These are phyloP conservation scores for Aspergillus versicolor DNA, from an alignment of 2,329 filamentous ascomycete genomes.

Conservation along the genomic window DNA sequence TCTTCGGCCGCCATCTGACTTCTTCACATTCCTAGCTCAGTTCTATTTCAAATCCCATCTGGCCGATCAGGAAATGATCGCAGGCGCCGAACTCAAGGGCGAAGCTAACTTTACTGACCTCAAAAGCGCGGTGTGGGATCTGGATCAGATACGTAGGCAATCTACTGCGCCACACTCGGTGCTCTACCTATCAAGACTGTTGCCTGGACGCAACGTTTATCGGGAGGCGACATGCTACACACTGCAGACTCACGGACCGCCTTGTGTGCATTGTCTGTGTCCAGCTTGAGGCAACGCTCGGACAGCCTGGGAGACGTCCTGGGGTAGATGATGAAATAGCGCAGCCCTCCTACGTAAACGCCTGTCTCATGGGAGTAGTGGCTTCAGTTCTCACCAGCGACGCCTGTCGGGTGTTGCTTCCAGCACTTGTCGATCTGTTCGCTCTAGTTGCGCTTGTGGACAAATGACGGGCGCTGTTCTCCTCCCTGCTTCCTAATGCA, in stretches of 20 bases:
- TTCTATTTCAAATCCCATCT: slow-evolving; percentile 11
- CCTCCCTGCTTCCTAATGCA: too few species aligned
- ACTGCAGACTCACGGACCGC: slow-evolving; percentile 26
- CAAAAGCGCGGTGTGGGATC: too few species aligned
- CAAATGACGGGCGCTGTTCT: slow-evolving; percentile 6
- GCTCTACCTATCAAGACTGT: slow-evolving; percentile 16
- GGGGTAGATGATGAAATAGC: not conserved
- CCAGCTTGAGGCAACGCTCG: slow-evolving; percentile 14
- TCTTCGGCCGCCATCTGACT: slow-evolving; percentile 6
- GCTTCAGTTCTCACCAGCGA: slow-evolving; percentile 1
- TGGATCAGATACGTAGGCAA: not conserved
- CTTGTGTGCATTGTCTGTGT: slow-evolving; percentile 17
- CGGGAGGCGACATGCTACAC: slow-evolving; percentile 26
- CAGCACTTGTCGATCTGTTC: slow-evolving; percentile 17
- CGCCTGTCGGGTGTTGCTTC: slow-evolving; percentile 19
- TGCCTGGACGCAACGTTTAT: slow-evolving; percentile 13
- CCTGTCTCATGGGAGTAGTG: too few species aligned
- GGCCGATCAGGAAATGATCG: slow-evolving; percentile 10
- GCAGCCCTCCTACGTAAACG: not conserved
- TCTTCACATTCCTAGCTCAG: slow-evolving; percentile 11
- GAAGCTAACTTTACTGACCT: not conserved
- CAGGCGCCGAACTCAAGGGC: too few species aligned
- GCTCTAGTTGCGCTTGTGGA: slow-evolving; percentile 4
- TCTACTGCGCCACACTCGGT: slow-evolving; percentile 8
- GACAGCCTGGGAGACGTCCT: slow-evolving; percentile 6